Base-by-base conservation (phyloP, 1,139 yeast genomes). In the Pichia sp. region DNA sequence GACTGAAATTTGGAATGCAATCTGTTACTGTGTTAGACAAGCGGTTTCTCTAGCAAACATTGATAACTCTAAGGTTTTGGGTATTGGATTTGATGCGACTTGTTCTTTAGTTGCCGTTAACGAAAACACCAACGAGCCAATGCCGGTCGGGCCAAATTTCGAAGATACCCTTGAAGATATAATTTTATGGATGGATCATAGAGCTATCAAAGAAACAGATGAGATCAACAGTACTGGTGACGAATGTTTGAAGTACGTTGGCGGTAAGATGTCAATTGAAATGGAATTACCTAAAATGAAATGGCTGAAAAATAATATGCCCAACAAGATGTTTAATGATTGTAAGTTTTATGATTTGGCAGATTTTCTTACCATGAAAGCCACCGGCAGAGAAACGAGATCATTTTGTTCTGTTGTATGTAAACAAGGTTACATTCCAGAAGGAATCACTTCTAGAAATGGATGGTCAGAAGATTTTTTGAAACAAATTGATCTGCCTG, bases 281-380 rank as follows among this genome's bases (percentile, higher is more conserved):
- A 90, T 90, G 97, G 97, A 92, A 62, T 73, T 92, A 55, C 98
- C 98, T 51, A 92, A 92, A 66, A 90, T 88, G 67, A 85, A 86
- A 66, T 92, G 98, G 98, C 73, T 92, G 60, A 90, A 92, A 64
- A 85, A 85, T 63, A 73, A 92, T 64, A 70, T 88, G 69, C 87
- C 95, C 2, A 67, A 69, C 32, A 79, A 78, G 28, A 33, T 53
- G 36, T 81, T 90, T 59, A 65, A 69, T 6, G 69, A 75, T 50
- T 80, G 88, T 62, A 85, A 86, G 66, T 92, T 92, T 63, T 90
- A 87, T 62, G 98, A 92, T 62, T 74, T 92, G 56, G 85, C 95
- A 4, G 98, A 92, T 65, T 92, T 69, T 63, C 72, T 92, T 58
- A 90, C 97, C 28, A 95, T 84, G 66, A 82, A 78, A 61, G 95